Evolutionary conservation across 352 stramenopile species (phyloP), one percentile per base, ranked within the genome.

Genomic region (Globisporangium iwayamae): DNA sequence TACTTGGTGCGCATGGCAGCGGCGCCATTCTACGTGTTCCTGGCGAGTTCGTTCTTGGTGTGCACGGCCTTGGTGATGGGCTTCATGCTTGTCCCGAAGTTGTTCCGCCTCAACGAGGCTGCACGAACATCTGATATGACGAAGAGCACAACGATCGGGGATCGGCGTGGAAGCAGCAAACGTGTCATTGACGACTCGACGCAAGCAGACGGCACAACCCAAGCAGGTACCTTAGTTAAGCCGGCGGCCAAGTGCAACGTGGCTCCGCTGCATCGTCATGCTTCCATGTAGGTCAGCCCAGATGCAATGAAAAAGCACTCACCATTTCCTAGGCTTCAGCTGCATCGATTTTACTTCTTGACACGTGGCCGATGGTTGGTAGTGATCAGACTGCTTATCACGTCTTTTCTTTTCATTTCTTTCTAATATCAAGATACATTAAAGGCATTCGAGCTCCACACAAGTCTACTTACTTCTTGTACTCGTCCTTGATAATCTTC

Each of bases 401-500:
- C 43, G 10, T 4, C 13, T 34, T 45, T 48, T 60, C 20, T 32
- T 55, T 55, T 4, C 13, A 46, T 45, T 48, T 60, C 20, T 32
- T 55, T 55, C 54, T 60, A 60, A 46, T 50, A 60, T 36, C 54
- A 60, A 60, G 20, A 50, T 48, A 47, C 22, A 25, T 38, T 46
- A 14, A 8, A 39, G 36, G 11, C 38, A 47, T 16, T 60, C 36
- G 32, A 56, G 30, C n/a, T 43, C 18, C 20, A 56, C 25, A 57
- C 16, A 38, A 20, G 2, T 25, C 36, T 25, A 47, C 46, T 65
- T 76, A 90, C 71, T 88, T 89, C 65, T 90, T 90, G 76, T 91
- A 97, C 66, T 97, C 82, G 32, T 96, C 78, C 64, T 94, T 85
- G 55, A 97, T 73, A 16, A 97, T 66, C 73, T 97, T 97, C 54